These are phyloP conservation scores for Hypoxylon intermedium DNA, from an alignment of 495 filamentous ascomycete species.

Conservation along the genomic window DNA sequence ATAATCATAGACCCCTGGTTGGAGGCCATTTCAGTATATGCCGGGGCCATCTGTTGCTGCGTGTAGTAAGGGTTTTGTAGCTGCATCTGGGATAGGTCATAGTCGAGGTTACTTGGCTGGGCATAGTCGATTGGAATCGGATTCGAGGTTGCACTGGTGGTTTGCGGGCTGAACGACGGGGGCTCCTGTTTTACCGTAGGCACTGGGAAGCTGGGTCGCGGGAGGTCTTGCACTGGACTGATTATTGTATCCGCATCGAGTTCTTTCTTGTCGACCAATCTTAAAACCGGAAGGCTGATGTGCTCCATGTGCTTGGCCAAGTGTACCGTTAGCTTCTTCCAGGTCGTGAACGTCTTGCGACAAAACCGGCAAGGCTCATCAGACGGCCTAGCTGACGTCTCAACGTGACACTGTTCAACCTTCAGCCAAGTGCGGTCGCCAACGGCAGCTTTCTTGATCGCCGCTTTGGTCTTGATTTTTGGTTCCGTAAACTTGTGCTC, in stretches of 20 bases:
- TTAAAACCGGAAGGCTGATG: constrained; percentile 84
- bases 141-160: constrained; percentile 6
- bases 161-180: constrained; percentile 24
- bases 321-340: constrained; percentile 95
- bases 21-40: constrained; percentile 28
- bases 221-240: constrained; percentile 66
- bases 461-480: constrained; percentile 65
- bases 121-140: constrained; percentile 28
- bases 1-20: constrained; percentile 35
- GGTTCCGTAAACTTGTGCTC: constrained; percentile 92
- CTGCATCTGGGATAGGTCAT: constrained; percentile 22
- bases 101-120: constrained; percentile 19
- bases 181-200: constrained; percentile 47
- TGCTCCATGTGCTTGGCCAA: constrained; percentile 97
- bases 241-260: constrained; percentile 67
- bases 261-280: constrained; percentile 68
- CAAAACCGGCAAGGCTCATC: constrained; percentile 94
- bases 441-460: constrained; percentile 60
- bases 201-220: constrained; percentile 49
- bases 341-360: constrained; percentile 77
- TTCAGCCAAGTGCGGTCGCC: constrained; percentile 73
- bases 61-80: constrained; percentile 27
- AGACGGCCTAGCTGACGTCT: constrained; percentile 68
- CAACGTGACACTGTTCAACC: constrained; percentile 80
- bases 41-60: constrained; percentile 20